Percentiles rank a stretch among this genome's conserved stretches.
Evolutionary conservation across 2,329 filamentous ascomycete genomes (phyloP).

Genomic region (Karstenula rhodostoma): DNA sequence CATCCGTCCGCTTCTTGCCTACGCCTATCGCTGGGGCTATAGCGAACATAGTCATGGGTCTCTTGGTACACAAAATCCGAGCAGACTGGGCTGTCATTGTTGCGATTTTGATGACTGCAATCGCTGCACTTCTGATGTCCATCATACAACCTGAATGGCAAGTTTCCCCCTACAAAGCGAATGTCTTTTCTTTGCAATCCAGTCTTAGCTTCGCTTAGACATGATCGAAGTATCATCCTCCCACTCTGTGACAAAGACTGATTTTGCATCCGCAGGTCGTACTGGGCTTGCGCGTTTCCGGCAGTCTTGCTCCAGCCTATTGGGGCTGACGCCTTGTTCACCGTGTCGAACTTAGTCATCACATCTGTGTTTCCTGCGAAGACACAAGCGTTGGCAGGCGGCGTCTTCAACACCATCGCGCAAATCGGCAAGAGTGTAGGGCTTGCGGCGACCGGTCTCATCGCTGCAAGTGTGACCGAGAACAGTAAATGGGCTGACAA

Average conservation of each 20-base stretch:
- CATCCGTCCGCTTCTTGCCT: slow-evolving; percentile 55
- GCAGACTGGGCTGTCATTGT: slow-evolving; percentile 55
- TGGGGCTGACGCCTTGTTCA: slow-evolving; percentile 56
- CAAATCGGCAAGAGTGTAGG: slow-evolving; percentile 55
- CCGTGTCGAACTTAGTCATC: slow-evolving; percentile 54
- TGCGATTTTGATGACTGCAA: slow-evolving; percentile 31
- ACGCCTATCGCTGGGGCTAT: slow-evolving; percentile 50
- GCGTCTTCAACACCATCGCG: slow-evolving; percentile 56
- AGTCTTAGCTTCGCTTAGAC: background rate
- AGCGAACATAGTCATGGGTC: slow-evolving; percentile 56
- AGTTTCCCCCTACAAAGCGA: background rate
- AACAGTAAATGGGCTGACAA: slow-evolving; percentile 36
- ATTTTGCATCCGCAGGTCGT: slow-evolving; percentile 34
- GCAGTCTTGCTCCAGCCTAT: slow-evolving; percentile 55
- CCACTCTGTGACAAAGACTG: background rate
- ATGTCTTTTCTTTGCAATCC: background rate
- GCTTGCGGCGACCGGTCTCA: slow-evolving; percentile 50
- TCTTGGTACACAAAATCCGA: slow-evolving; percentile 55
- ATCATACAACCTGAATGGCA: slow-evolving; percentile 53
- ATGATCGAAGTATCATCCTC: background rate
- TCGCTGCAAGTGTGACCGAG: slow-evolving; percentile 43
- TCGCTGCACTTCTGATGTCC: slow-evolving; percentile 57
- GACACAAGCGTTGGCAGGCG: slow-evolving; percentile 55
- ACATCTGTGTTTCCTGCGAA: slow-evolving; percentile 51
- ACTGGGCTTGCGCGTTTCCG: slow-evolving; percentile 58